These are phyloP conservation scores for Zygoascus bituminiphila DNA, from an alignment of 805 yeast species.

Conservation along the genomic window DNA sequence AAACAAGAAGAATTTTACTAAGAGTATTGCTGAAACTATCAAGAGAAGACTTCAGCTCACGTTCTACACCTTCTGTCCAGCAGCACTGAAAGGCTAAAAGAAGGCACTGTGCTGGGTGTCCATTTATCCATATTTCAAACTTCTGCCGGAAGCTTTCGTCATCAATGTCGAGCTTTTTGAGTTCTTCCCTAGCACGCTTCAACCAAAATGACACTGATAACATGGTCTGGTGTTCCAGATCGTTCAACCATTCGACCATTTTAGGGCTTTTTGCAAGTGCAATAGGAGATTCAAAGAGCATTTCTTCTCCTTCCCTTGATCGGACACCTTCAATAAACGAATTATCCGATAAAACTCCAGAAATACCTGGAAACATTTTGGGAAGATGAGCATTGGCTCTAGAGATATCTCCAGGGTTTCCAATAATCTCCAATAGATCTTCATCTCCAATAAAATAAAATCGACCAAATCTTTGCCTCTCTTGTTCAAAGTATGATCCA, in stretches of 20 bases:
- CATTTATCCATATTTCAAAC: slow-evolving; percentile 28
- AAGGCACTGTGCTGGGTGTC: slow-evolving; percentile 47
- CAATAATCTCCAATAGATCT: slow-evolving; percentile 75
- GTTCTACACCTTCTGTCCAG: slow-evolving; percentile 45
- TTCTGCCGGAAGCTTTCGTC: slow-evolving; percentile 7
- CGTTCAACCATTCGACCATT: slow-evolving; percentile 54
- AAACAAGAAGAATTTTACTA: slow-evolving; percentile 10
- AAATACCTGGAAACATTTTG: slow-evolving; percentile 66
- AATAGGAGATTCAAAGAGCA: slow-evolving; percentile 35
- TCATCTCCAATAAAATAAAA: slow-evolving; percentile 87
- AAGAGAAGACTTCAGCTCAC: slow-evolving; percentile 13
- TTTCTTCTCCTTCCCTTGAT: slow-evolving; percentile 60
- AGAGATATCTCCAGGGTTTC: slow-evolving; percentile 43
- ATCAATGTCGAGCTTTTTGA: slow-evolving; percentile 13
- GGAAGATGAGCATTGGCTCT: slow-evolving; percentile 50
- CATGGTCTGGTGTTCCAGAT: slow-evolving; percentile 48
- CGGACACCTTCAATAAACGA: slow-evolving; percentile 38
- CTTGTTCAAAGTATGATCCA: slow-evolving; percentile 70
- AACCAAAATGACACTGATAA: slow-evolving; percentile 37
- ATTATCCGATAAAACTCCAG: slow-evolving; percentile 33
- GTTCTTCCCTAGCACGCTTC: slow-evolving; percentile 26
- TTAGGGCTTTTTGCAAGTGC: slow-evolving; percentile 34
- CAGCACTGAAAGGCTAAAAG: slow-evolving; percentile 47
- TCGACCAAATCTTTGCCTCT: slow-evolving; percentile 69
- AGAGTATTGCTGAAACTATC: background rate